These are phyloP conservation scores for Alternaria gansuensis DNA, from an alignment of 2,329 filamentous ascomycete genomes.

Conservation along the genomic window DNA sequence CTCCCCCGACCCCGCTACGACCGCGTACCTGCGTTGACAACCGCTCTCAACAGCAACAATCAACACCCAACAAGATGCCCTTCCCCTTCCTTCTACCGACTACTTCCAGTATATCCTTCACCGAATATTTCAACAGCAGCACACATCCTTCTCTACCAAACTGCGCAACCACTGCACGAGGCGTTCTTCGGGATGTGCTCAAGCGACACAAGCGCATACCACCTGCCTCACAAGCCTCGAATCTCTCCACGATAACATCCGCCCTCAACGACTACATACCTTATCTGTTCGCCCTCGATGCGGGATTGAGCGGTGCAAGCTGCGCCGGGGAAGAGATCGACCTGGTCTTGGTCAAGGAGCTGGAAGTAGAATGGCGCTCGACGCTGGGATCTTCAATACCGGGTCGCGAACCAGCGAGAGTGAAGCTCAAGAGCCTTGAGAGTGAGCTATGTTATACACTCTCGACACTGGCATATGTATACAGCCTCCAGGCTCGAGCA, in stretches of 20 bases:
- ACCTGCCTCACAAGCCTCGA: conserved; percentile 71
- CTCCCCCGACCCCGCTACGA: conserved; percentile 34
- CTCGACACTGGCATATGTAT: conserved; percentile 76
- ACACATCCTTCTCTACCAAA: conserved; percentile 91
- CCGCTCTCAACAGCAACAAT: conserved; percentile 24
- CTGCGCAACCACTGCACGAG: conserved; percentile 81
- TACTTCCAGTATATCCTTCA: conserved; percentile 85
- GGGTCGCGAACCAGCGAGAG: conserved; percentile 68
- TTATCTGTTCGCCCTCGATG: conserved; percentile 80
- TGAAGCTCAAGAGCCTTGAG: conserved; percentile 76
- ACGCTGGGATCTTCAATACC: conserved; percentile 72
- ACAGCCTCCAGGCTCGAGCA: conserved; percentile 75
- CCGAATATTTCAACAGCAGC: conserved; percentile 76
- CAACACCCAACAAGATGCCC: conserved; percentile 69
- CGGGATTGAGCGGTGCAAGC: conserved; percentile 69
- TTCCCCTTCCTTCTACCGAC: conserved; percentile 89
- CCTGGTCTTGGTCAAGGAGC: conserved; percentile 70
- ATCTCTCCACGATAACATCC: conserved; percentile 74
- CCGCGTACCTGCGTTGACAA: conserved; percentile 39
- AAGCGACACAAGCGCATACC: conserved; percentile 92
- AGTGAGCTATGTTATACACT: conserved; percentile 84
- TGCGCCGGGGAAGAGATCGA: conserved; percentile 70
- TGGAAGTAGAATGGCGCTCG: conserved; percentile 82
- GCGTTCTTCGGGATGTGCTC: conserved; percentile 80
- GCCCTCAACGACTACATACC: conserved; percentile 81